Percentiles rank a stretch among this genome's conserved stretches.
These are phyloP conservation scores for Xylaria acuta DNA, from an alignment of 495 filamentous ascomycete species.

Conservation along the genomic window DNA sequence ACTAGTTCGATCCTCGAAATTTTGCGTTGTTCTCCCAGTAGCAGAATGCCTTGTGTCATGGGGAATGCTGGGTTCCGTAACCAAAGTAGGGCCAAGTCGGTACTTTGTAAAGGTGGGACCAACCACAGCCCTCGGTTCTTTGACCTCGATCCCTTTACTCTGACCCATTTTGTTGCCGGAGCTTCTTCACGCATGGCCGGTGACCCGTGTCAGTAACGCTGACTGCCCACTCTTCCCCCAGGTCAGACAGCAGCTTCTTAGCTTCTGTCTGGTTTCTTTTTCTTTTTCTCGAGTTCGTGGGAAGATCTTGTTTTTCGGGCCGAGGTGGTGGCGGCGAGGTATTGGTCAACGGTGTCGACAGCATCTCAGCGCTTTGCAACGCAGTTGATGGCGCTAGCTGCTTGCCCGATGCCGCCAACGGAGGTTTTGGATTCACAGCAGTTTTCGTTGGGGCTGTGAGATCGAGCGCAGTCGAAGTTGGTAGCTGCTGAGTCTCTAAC, in stretches of 20 bases:
- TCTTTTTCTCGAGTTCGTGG: not conserved
- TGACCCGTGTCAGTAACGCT: not conserved
- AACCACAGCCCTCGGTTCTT: not conserved
- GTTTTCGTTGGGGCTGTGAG: not conserved
- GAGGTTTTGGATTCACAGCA: not conserved
- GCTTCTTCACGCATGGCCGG: conserved; percentile 10
- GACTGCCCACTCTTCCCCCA: not conserved
- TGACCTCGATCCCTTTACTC: not conserved
- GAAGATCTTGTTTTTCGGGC: not conserved
- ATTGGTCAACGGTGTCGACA: not conserved
- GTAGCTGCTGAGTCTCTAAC: not conserved
- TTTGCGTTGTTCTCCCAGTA: not conserved
- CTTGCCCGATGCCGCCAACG: not conserved
- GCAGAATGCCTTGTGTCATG: not conserved
- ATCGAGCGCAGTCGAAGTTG: not conserved
- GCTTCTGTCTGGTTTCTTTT: not conserved
- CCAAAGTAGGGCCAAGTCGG: too few species aligned
- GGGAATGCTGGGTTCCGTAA: too few species aligned
- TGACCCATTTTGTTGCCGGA: not conserved
- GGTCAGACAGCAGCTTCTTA: not conserved
- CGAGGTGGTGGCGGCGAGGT: too few species aligned
- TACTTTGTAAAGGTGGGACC: not conserved
- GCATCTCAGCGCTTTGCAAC: not conserved
- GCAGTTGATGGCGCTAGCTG: not conserved
- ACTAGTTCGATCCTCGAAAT: not conserved